phyloP scores from a whole-genome alignment of 495 filamentous ascomycete genomes.

The Talaromyces proteolyticus region DNA sequence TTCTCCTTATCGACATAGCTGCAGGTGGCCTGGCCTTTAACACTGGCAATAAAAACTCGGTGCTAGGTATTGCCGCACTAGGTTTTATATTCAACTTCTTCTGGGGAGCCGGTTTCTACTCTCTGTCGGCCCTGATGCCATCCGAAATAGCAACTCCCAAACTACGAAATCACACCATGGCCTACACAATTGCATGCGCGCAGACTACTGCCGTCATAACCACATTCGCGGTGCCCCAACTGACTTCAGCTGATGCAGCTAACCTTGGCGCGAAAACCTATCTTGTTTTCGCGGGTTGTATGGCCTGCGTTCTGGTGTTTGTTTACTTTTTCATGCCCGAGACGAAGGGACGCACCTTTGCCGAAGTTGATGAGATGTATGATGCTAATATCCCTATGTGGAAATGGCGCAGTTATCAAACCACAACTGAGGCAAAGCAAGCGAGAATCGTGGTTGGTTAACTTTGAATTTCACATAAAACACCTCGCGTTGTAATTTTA shows the following conservation, averaged over 20 bases:
- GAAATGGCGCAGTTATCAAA: conserved; percentile 29
- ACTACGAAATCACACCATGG: conserved; percentile 33
- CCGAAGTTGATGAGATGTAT: conserved; percentile 51
- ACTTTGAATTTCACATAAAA: too few species aligned
- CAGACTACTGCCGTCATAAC: conserved; percentile 31
- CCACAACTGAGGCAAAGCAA: conserved; percentile 14
- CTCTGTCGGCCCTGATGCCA: conserved; percentile 28
- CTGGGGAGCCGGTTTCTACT: conserved; percentile 30
- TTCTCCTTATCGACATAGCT: conserved; percentile 23
- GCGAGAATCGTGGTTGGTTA: background rate
- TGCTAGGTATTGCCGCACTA: conserved; percentile 18
- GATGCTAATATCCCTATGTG: conserved; percentile 37
- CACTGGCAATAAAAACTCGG: conserved; percentile 11
- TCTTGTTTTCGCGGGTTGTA: conserved; percentile 31
- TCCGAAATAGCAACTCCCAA: conserved; percentile 36
- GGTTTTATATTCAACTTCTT: conserved; percentile 35
- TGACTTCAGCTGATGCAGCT: conserved; percentile 32
- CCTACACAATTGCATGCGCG: conserved; percentile 32
- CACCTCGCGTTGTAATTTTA: too few species aligned
- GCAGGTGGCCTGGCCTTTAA: conserved; percentile 26
- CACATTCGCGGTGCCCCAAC: conserved; percentile 26
- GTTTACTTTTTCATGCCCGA: conserved; percentile 47
- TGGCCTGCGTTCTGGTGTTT: conserved; percentile 37
- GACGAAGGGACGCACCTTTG: conserved; percentile 44
- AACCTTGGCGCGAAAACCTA: conserved; percentile 32